phyloP scores from a whole-genome alignment of 352 stramenopile genomes.

The Phytophthora crassamura region DNA sequence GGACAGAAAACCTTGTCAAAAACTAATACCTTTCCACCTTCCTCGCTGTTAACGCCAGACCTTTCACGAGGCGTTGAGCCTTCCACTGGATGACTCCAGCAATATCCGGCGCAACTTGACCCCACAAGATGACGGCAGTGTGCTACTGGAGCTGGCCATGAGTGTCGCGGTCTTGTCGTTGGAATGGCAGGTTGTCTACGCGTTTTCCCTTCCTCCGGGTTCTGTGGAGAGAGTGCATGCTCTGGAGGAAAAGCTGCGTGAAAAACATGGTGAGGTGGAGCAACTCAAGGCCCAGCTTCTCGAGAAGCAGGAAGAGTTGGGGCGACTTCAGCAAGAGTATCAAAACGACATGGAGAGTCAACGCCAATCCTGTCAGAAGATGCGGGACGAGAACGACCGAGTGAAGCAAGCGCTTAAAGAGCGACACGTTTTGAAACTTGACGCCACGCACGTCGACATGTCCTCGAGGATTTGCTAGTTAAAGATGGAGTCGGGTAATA shows the following conservation, averaged over 20 bases:
- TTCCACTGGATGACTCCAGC: not conserved
- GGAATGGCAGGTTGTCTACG: constrained; percentile 6
- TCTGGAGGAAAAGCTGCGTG: constrained; percentile 23
- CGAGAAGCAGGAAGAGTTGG: not conserved
- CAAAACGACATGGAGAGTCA: too few relatives aligned
- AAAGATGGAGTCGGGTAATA: too few relatives aligned
- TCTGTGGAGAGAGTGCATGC: constrained; percentile 26
- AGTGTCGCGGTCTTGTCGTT: constrained; percentile 17
- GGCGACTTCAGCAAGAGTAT: not conserved
- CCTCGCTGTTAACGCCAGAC: not conserved
- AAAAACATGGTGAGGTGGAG: constrained; percentile 9
- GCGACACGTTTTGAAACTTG: too few relatives aligned
- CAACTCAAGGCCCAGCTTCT: not conserved
- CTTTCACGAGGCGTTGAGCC: constrained; percentile 24
- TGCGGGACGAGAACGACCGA: too few relatives aligned
- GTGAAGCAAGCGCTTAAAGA: too few relatives aligned
- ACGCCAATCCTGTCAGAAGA: not conserved
- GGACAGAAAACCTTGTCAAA: too few relatives aligned
- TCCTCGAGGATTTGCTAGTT: too few relatives aligned
- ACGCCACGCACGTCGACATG: too few relatives aligned
- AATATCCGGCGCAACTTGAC: constrained; percentile 16
- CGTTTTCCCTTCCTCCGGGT: constrained; percentile 26
- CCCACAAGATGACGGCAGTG: not conserved
- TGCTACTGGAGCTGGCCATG: constrained; percentile 10
- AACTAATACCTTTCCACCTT: too few relatives aligned